Base-by-base conservation (phyloP, 1,284 basidiomycete genomes). In the Melampsora larici-populina region DNA sequence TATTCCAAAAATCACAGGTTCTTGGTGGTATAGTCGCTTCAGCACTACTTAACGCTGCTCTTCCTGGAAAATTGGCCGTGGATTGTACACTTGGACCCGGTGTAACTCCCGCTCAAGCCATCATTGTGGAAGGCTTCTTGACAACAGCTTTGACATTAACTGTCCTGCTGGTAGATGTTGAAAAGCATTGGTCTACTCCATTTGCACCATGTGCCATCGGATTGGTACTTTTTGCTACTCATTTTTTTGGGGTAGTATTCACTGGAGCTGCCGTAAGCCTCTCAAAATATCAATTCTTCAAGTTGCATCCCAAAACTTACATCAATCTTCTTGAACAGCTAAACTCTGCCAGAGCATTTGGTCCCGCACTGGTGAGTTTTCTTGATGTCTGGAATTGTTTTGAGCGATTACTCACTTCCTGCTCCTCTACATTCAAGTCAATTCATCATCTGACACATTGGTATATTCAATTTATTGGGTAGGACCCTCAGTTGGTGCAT, bases 11-110 rank as follows among this genome's bases (percentile, higher is more conserved):
- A 46, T 15, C 9, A 46, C 43, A 64, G 36, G 13, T 43, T 46
- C 31, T 79, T 2, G 79, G 81, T 36, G 78, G 55, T 17, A 79
- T 80, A 31, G 85, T 86, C 1, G 89, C 88, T 0, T 86, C 89
- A 8, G 89, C 87, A 0, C 85, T 91, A 17, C 81, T 92, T 2
- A 84, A 86, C 18, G 89, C 85, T 1, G 85, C 91, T 48, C 89
- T 89, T 0, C 89, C 89, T 9, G 88, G 88, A 33, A 84, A 85
- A 1, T 84, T 90, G 21, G 84, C 85, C 15, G 87, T 88, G 70
- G 87, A 88, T 83, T 33, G 46, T 79, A 1, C 78, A 79, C 15
- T 73, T 17, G 55, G 64, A 67, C 26, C 33, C 33, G 63, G 63
- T 29, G 33, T 36, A 29, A 33, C 24, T 29, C 63, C 63, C 33